Base-by-base conservation (phyloP, 192 early-diverging fungal species). In the Pilaira anomala region DNA sequence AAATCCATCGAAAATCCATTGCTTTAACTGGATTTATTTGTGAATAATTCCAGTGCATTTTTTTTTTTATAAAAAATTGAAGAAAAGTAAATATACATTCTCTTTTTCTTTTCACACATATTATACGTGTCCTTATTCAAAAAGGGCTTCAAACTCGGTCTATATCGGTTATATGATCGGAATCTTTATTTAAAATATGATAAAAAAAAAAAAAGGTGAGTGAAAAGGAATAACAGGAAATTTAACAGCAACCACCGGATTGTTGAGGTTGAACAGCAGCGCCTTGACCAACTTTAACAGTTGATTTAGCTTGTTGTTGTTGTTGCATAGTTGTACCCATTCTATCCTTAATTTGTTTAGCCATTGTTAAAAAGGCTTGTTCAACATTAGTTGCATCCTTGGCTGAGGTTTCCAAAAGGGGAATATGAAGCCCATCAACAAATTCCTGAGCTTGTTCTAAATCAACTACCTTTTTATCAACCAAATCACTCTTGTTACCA, bases 351-450 rank as follows among this genome's bases (percentile, higher is more conserved):
- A 99, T 99, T 81, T 99, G 97, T 76, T 94, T 95, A 24, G 97
- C 96, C 97, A 99, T 98, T 29, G 94, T 98, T 88, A 99, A 83
- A 85, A 99, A 99, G 33, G 97, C 97, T 70, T 94, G 92, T 80
- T 99, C 97, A 14, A 99, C 97, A 67, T 99, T 99, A 21, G 91
- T 92, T 11, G 97, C 89, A 68, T 93, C 90, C 84, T 99, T 99
- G 60, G 97, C 97, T 8, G 89, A 92, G 7, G 97, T 99, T 75
- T 99, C 97, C 80, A 99, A 80, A 76, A 99, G 94, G 30, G 95
- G 90, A 56, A 99, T 96, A 29, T 75, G 78, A 36, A 99, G 79
- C 25, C 81, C 70, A 68, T 92, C 91, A 26, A 96, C 89, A 80
- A 95, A 97, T 81, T 96, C 95, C 88, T 96, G 71, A 9, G 72